phyloP scores from a whole-genome alignment of 352 stramenopile genomes.

The Globisporangium lucens region DNA sequence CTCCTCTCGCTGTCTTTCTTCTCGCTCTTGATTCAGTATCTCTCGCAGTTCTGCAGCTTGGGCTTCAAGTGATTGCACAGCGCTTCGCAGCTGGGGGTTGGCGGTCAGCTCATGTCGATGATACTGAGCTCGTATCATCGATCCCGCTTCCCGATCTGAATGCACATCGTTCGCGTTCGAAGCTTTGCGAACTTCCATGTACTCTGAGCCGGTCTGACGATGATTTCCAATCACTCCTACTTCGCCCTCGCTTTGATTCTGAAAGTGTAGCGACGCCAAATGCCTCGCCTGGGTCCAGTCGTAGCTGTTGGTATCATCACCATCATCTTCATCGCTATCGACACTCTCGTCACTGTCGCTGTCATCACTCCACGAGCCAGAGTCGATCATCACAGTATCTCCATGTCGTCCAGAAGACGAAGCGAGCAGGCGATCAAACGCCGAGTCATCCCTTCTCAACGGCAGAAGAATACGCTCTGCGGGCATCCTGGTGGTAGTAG shows the following conservation, averaged over 20 bases:
- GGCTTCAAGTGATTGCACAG: not conserved
- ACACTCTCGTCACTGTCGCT: slow-evolving; percentile 5
- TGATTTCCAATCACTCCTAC: not conserved
- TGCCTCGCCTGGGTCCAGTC: slow-evolving; percentile 1
- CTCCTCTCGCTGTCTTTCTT: not conserved
- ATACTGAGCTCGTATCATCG: not conserved
- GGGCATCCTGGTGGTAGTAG: not conserved
- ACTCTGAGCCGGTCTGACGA: not conserved
- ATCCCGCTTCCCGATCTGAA: not conserved
- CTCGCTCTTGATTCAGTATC: not conserved
- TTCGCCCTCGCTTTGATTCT: not conserved
- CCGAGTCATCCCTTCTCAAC: not conserved
- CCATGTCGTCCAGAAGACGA: not conserved
- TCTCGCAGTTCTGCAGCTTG: not conserved
- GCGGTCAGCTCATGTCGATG: not conserved
- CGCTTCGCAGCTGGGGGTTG: not conserved
- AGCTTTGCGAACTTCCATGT: not conserved
- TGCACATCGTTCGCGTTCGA: not conserved
- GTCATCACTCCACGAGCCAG: slow-evolving; percentile 4
- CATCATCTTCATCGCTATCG: not conserved
- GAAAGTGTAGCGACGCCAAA: not conserved
- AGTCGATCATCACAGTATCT: slow-evolving; percentile 4
- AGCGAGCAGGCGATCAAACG: slow-evolving; percentile 4
- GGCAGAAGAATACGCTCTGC: not conserved
- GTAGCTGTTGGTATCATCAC: not conserved